Evolutionary conservation across 169 alveolate species (phyloP).

Genomic region (Fabrea salina): DNA sequence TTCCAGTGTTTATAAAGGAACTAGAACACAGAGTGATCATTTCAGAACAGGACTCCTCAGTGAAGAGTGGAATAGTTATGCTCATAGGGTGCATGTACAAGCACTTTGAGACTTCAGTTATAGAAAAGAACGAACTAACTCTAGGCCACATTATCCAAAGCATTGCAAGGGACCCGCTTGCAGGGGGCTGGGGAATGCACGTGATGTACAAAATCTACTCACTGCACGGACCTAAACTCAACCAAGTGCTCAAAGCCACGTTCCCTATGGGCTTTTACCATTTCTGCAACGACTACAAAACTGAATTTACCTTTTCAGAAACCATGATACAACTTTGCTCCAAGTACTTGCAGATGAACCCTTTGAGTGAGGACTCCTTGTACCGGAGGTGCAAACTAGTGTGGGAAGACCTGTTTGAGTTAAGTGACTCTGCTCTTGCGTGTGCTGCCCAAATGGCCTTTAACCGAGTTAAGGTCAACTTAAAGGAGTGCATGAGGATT

Average conservation of each 20-base stretch:
- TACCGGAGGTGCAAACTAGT: background rate
- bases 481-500: background rate
- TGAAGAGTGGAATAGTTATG: constrained; percentile 22
- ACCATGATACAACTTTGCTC: constrained; percentile 22
- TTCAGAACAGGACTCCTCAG: background rate
- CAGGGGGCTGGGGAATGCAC: constrained; percentile 30
- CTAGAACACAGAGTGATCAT: constrained; percentile 16
- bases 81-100: constrained; percentile 20
- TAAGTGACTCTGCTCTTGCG: background rate
- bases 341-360: background rate
- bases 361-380: background rate
- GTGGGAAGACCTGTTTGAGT: constrained; percentile 9
- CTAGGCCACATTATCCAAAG: constrained; percentile 30
- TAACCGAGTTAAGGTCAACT: background rate
- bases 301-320: background rate
- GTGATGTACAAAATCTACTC: constrained; percentile 6
- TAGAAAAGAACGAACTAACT: constrained; percentile 3
- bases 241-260: constrained; percentile 4
- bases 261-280: constrained; percentile 26
- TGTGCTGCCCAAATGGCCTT: background rate
- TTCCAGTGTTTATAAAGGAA: constrained; percentile 33
- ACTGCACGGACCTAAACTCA: background rate
- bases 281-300: background rate
- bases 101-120: background rate
- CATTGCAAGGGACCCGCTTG: constrained; percentile 17